Evolutionary conservation across 768 basidiomycete genomes (phyloP), one percentile per base, ranked within the genome.

Genomic region (Vishniacozyma victoriae): DNA sequence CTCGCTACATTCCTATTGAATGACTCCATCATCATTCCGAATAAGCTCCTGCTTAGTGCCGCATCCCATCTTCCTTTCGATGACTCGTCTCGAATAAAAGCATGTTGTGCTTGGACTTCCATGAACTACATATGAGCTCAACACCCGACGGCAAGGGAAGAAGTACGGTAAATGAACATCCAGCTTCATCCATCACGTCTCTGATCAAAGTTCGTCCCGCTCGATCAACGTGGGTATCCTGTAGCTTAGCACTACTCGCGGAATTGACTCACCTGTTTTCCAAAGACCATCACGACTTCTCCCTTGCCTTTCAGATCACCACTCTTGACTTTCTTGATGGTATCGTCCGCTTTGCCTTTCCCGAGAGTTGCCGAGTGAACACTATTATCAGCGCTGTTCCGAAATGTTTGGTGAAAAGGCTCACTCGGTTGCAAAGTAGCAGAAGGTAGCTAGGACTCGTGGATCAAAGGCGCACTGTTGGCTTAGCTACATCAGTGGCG

Each of bases 11-110:
- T 90, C 57, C 93, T 79, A 54, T 86, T 88, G 57, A 96, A 96
- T 9, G 92, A 81, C 67, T 96, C 92, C 78, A 96, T 77, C 87
- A 95, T 86, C 71, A 84, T 86, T 1, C 75, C 74, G 68, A 91
- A 91, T 25, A 90, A 67, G 18, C 83, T 83, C 41, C 80, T 77
- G 0, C 87, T 89, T 43, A 96, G 74, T 0, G 91, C 91, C 6
- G 90, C 89, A 62, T 97, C 93, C 90, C 90, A 97, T 45, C 93
- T 80, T 1, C 89, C 92, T 70, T 95, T 96, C 24, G 85, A 87
- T 5, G 80, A 78, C 61, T 91, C 88, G 68, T 93, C 91, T 4
- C 92, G 82, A 52, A 96, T 84, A 72, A 96, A 96, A 3, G 93
- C 93, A 58, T 96, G 92, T 62, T 97, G 92, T 0, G 92, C 93